phyloP scores from a whole-genome alignment of 2,329 filamentous ascomycete genomes.

The Fusarium guadeloupense region DNA sequence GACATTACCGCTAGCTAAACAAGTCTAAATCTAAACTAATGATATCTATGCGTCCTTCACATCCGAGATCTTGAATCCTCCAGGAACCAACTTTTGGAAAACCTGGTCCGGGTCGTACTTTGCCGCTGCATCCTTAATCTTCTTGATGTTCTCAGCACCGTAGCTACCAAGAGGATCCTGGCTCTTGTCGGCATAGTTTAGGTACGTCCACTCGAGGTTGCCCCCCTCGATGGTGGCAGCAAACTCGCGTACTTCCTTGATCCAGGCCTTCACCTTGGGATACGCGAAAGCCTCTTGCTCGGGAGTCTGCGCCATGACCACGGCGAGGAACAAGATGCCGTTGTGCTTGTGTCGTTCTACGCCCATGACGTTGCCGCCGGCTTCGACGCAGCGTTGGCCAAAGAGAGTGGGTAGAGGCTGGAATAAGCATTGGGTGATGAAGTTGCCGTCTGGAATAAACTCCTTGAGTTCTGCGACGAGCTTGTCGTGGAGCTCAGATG shows the following conservation, averaged over 20 bases:
- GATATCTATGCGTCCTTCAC: constrained; percentile 19
- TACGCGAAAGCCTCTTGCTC: constrained; percentile 18
- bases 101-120: constrained; percentile 43
- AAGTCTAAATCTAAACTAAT: background rate
- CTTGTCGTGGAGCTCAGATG: constrained; percentile 16
- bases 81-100: constrained; percentile 39
- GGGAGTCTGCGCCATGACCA: constrained; percentile 9
- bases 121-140: constrained; percentile 28
- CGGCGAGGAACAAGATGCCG: constrained; percentile 19
- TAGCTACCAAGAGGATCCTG: constrained; percentile 37
- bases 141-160: constrained; percentile 32
- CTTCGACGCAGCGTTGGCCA: constrained; percentile 19
- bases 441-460: constrained; percentile 22
- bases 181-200: constrained; percentile 32
- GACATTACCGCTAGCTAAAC: background rate
- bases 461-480: constrained; percentile 23
- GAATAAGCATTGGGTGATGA: constrained; percentile 26
- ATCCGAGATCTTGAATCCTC: constrained; percentile 34
- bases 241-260: constrained; percentile 5
- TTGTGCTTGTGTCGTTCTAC: constrained; percentile 23
- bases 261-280: constrained; percentile 17
- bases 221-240: constrained; percentile 25
- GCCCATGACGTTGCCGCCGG: constrained; percentile 27
- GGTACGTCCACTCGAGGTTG: constrained; percentile 31
- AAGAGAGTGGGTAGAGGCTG: constrained; percentile 20